Evolutionary conservation across 75 land plant species (phyloP).

Genomic region (Cupressus sempervirens): DNA sequence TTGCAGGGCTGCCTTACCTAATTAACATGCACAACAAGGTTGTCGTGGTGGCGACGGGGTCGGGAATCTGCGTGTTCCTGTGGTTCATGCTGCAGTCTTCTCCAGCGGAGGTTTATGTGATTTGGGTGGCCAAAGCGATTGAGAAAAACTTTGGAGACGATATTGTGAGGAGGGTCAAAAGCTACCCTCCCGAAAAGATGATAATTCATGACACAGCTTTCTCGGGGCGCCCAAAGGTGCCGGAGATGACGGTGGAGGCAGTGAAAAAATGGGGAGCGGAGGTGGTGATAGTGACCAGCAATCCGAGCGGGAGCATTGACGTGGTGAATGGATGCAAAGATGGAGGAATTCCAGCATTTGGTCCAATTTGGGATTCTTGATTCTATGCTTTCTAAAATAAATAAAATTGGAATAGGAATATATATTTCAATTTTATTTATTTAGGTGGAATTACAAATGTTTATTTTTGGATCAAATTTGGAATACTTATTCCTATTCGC

Average conservation of each 20-base stretch:
- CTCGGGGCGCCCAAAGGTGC: conserved; percentile 49
- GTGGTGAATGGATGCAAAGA: conserved; percentile 46
- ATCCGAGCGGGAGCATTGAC: conserved; percentile 56
- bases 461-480: no score
- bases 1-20: no score
- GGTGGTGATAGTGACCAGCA: conserved; percentile 60
- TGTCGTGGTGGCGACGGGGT: conserved; percentile 50
- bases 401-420: no score
- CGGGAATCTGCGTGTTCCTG: conserved; percentile 55
- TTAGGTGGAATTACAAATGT: no score
- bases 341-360: conserved; percentile 54
- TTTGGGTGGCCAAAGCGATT: conserved; percentile 56
- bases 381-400: no score
- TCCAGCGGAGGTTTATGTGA: conserved; percentile 37
- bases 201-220: conserved; percentile 55
- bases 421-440: no score
- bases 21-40: conserved; percentile 22
- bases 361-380: conserved; percentile 58
- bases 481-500: no score
- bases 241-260: conserved; percentile 35
- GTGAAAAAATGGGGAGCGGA: conserved; percentile 37
- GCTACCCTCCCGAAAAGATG: conserved; percentile 34
- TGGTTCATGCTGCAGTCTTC: conserved; percentile 52
- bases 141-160: conserved; percentile 53
- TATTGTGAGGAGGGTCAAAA: conserved; percentile 31